Evolutionary conservation across 805 yeast species (phyloP).

Genomic region (Saturnispora ahearnii): DNA sequence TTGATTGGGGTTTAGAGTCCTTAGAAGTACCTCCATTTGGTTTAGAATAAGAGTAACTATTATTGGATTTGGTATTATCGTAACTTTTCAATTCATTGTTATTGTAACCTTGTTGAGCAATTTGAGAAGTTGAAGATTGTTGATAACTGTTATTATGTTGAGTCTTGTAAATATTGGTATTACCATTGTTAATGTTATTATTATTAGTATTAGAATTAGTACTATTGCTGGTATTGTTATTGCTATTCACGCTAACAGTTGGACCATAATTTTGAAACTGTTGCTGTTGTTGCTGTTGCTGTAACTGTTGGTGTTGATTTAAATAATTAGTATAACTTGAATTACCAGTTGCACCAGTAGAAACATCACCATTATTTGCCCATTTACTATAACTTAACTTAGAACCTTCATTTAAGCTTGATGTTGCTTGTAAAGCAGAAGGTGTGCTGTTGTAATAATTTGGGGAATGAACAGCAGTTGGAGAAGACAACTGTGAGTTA

Average conservation of each 20-base stretch:
- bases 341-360: neutral
- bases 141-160: neutral
- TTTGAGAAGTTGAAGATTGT: neutral
- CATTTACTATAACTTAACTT: constrained; percentile 4
- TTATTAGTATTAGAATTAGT: neutral
- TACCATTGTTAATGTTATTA: neutral
- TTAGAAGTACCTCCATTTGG: neutral
- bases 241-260: neutral
- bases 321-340: neutral
- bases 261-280: no score
- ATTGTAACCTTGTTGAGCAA: neutral
- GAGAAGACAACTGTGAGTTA: constrained; percentile 10
- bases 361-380: neutral
- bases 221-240: neutral
- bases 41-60: neutral
- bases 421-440: neutral
- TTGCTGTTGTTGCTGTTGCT: neutral
- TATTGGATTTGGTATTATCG: neutral
- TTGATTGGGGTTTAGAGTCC: constrained; percentile 6
- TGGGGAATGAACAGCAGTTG: constrained; percentile 1
- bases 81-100: neutral
- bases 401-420: neutral
- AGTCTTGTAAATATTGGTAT: neutral
- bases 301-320: neutral
- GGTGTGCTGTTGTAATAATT: neutral